Evolutionary conservation across 1,284 basidiomycete species (phyloP).

Genomic region (Cryptococcus sp.): DNA sequence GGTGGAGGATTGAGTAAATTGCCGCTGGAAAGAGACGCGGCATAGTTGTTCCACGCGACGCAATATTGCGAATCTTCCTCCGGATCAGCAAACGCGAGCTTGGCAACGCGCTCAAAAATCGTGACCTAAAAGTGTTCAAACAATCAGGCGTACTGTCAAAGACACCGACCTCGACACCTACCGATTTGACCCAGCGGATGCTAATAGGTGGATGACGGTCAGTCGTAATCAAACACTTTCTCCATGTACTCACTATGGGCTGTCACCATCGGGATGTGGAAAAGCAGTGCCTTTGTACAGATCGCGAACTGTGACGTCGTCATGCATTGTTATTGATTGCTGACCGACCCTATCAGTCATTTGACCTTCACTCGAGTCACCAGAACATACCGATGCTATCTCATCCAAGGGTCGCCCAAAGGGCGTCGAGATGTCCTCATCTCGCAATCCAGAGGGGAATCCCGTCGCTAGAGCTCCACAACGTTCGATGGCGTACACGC

Average conservation of each 20-base stretch:
- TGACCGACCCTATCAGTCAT: neutral
- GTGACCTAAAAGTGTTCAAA: slow-evolving; percentile 16
- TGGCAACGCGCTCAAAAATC: slow-evolving; percentile 44
- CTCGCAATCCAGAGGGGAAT: slow-evolving; percentile 36
- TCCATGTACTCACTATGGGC: slow-evolving; percentile 30
- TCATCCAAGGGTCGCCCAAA: slow-evolving; percentile 38
- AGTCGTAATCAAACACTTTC: slow-evolving; percentile 1
- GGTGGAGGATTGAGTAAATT: slow-evolving; percentile 21
- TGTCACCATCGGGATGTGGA: slow-evolving; percentile 27
- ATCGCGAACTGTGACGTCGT: slow-evolving; percentile 43
- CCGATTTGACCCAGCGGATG: slow-evolving; percentile 37
- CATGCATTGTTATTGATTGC: slow-evolving; percentile 35
- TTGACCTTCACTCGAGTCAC: neutral
- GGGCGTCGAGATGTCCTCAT: slow-evolving; percentile 47
- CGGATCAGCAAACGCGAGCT: slow-evolving; percentile 41
- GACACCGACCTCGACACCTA: slow-evolving; percentile 1
- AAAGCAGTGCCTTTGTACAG: slow-evolving; percentile 31
- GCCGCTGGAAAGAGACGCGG: slow-evolving; percentile 5
- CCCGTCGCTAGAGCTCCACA: slow-evolving; percentile 43
- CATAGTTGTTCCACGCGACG: slow-evolving; percentile 34
- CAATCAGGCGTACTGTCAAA: neutral
- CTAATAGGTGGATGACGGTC: slow-evolving; percentile 2
- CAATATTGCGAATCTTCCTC: slow-evolving; percentile 39
- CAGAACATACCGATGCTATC: slow-evolving; percentile 31
- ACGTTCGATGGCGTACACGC: slow-evolving; percentile 40